phyloP scores from a whole-genome alignment of 192 early-diverging fungal genomes.

The Coemansia sp. region DNA sequence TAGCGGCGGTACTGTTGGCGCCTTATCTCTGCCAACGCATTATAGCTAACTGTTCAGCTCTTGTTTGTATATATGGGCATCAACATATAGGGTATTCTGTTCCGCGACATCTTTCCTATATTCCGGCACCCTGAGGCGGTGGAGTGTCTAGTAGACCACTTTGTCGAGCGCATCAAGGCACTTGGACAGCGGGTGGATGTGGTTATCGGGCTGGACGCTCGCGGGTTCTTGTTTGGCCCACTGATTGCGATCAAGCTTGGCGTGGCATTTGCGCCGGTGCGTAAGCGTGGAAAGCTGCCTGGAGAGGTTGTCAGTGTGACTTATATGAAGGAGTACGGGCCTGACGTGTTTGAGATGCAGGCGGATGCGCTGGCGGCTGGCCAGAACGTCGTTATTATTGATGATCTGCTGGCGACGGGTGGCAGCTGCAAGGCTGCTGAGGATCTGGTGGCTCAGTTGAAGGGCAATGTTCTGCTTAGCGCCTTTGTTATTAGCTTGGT shows the following conservation, averaged over 20 bases:
- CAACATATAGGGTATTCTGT: slow-evolving; percentile 80
- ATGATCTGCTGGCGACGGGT: slow-evolving; percentile 95
- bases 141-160: slow-evolving; percentile 83
- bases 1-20: not conserved
- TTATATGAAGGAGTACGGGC: slow-evolving; percentile 96
- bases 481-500: slow-evolving; percentile 92
- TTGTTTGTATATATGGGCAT: not conserved
- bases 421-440: slow-evolving; percentile 83
- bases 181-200: slow-evolving; percentile 77
- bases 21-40: not conserved
- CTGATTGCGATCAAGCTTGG: slow-evolving; percentile 84
- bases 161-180: slow-evolving; percentile 78
- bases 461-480: slow-evolving; percentile 77
- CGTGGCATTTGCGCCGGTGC: slow-evolving; percentile 90
- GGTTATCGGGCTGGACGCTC: slow-evolving; percentile 93
- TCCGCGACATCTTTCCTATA: slow-evolving; percentile 96
- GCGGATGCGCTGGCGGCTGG: slow-evolving; percentile 72
- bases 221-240: slow-evolving; percentile 96
- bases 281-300: slow-evolving; percentile 96
- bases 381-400: slow-evolving; percentile 88
- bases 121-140: slow-evolving; percentile 95
- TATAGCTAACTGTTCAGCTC: not conserved
- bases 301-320: slow-evolving; percentile 67
- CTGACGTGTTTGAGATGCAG: slow-evolving; percentile 94
- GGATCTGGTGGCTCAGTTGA: slow-evolving; percentile 72